phyloP scores from a whole-genome alignment of 2,329 filamentous ascomycete genomes.

The Ilyonectria robusta region DNA sequence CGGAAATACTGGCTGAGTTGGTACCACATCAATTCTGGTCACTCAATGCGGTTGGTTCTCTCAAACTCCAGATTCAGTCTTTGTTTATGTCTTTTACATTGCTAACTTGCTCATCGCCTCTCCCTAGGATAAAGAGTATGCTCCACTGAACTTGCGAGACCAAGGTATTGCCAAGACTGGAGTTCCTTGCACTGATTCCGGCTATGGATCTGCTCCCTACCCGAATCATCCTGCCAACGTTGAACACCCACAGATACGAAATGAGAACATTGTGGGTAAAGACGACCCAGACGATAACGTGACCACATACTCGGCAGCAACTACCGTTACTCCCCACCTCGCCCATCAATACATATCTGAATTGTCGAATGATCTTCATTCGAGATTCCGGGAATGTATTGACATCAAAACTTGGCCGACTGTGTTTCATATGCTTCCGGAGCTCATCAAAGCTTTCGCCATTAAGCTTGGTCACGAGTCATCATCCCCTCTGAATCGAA shows the following conservation, averaged over 20 bases:
- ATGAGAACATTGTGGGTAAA: not conserved
- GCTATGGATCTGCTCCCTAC: not conserved
- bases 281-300: not conserved
- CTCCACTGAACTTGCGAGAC: not conserved
- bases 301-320: not conserved
- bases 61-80: too few relatives aligned
- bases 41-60: too few relatives aligned
- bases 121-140: not conserved
- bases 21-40: too few relatives aligned
- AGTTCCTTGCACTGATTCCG: not conserved
- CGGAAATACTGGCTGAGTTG: too few relatives aligned
- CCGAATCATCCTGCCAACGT: not conserved
- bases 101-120: not conserved
- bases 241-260: not conserved
- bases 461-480: not conserved
- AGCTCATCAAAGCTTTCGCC: not conserved
- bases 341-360: not conserved
- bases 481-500: not conserved
- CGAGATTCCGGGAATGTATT: not conserved
- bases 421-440: not conserved
- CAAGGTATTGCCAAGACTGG: not conserved
- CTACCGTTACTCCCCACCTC: not conserved
- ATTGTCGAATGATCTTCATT: not conserved
- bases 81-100: not conserved
- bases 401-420: not conserved